These are phyloP conservation scores for Kodamaea anthophila DNA, from an alignment of 1,139 yeast species.

Conservation along the genomic window DNA sequence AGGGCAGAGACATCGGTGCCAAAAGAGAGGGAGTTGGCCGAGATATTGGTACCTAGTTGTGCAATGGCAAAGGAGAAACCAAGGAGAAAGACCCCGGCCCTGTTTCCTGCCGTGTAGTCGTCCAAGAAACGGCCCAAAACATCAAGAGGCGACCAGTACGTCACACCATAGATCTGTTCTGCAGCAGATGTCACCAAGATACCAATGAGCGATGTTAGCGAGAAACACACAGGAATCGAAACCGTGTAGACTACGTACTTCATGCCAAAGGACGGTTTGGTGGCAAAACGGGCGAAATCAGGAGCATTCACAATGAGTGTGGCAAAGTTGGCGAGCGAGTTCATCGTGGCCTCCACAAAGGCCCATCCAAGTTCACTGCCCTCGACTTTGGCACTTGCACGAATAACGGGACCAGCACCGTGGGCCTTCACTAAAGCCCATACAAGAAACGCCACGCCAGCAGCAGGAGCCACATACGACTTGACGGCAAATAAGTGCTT, in stretches of 20 bases:
- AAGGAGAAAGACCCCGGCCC: slow-evolving; percentile 87
- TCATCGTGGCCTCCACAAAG: slow-evolving; percentile 71
- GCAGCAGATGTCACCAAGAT: slow-evolving; percentile 83
- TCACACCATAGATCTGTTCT: slow-evolving; percentile 56
- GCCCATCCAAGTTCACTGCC: slow-evolving; percentile 78
- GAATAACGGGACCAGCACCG: slow-evolving; percentile 66
- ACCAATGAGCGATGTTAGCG: slow-evolving; percentile 83
- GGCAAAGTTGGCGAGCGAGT: slow-evolving; percentile 78
- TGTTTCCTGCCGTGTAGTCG: slow-evolving; percentile 48
- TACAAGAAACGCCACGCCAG: slow-evolving; percentile 70
- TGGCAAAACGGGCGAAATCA: slow-evolving; percentile 82
- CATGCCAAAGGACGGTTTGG: slow-evolving; percentile 35
- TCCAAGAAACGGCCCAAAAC: slow-evolving; percentile 63
- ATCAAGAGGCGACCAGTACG: slow-evolving; percentile 84
- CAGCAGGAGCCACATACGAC: slow-evolving; percentile 70
- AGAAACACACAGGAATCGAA: slow-evolving; percentile 71
- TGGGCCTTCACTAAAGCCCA: slow-evolving; percentile 77
- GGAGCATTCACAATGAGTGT: slow-evolving; percentile 85
- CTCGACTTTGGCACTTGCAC: slow-evolving; percentile 39
- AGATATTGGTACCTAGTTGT: slow-evolving; percentile 83
- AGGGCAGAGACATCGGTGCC: slow-evolving; percentile 89
- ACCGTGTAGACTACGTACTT: slow-evolving; percentile 45
- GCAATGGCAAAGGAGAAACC: slow-evolving; percentile 76
- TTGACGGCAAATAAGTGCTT: slow-evolving; percentile 78
- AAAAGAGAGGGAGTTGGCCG: slow-evolving; percentile 83